Conservation (phyloP, 2,329 filamentous ascomycete genomes). For the Verticillium isaacii region DNA sequence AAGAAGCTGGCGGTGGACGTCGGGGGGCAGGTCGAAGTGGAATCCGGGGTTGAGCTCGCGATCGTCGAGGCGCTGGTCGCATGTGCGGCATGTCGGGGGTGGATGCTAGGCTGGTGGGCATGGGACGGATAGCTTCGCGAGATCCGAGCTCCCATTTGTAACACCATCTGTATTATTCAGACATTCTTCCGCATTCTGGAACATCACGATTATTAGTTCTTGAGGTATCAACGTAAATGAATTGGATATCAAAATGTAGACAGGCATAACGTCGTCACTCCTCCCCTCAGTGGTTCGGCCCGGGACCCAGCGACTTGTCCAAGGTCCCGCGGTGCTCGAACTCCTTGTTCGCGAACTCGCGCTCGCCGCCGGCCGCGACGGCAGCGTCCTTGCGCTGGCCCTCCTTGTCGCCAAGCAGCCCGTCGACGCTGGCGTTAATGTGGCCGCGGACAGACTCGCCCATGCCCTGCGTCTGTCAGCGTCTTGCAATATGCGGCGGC, state of each 20-base stretch:
- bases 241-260: not conserved
- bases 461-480: conserved; percentile 3
- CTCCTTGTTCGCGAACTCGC: conserved; percentile 11
- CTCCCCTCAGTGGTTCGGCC: not conserved
- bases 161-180: not conserved
- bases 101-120: not conserved
- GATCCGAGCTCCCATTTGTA: not conserved
- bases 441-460: conserved; percentile 16
- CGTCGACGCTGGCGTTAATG: conserved; percentile 27
- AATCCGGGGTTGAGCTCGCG: not conserved
- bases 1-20: conserved; percentile 1
- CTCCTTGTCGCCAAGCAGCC: conserved; percentile 23
- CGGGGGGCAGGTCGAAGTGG: not conserved
- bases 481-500: no score
- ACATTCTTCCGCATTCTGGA: not conserved
- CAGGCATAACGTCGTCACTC: not conserved
- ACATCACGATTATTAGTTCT: not conserved
- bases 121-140: not conserved
- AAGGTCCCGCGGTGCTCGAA: conserved; percentile 9
- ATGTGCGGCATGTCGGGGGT: conserved; percentile 3
- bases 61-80: conserved; percentile 4
- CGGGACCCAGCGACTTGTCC: conserved; percentile 7
- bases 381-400: conserved; percentile 27
- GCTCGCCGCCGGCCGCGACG: conserved; percentile 8
- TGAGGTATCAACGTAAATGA: not conserved